Evolutionary conservation across 192 early-diverging fungal species (phyloP), one percentile per base, ranked within the genome.

Genomic region (Coemansia pectinata): DNA sequence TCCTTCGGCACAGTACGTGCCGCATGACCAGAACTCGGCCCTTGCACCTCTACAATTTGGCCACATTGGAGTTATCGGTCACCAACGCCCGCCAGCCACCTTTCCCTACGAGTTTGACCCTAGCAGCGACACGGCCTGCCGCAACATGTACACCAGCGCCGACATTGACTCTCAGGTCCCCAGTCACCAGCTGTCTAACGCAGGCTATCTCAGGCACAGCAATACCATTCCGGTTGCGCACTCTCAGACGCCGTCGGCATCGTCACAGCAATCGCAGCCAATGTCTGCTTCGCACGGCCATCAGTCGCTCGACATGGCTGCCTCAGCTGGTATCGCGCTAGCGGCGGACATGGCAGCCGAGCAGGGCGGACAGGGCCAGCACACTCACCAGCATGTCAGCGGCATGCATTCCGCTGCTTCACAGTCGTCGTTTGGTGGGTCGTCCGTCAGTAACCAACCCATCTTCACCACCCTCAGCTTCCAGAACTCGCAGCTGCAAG

Each of bases 71-170:
- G 81, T 77, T 19, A 77, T 83, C 52, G 71, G 81, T 34, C 69
- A 73, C 19, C 81, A 78, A 57, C 81, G 81, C 62, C 59, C 72
- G 4, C 14, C 69, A 34, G 57, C 66, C 25, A 36, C 71, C 12
- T 83, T 83, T 33, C 63, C 81, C 12, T 83, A 83, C 72, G 76
- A 83, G 3, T 83, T 83, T 67, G 80, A 77, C 44, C 72, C 80
- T 15, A 53, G 12, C 50, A 77, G 44, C 65, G 80, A 83, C 60
- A 63, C 38, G 36, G 72, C 62, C 63, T 83, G 81, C 64, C 81
- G 76, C 27, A 72, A 63, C 63, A 68, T 83, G 34, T 83, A 83
- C 36, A 4, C 72, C 10, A 36, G 68, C 19, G 58, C 59, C 63
- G 80, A 83, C 33, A 72, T 83, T 45, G 80, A 83, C 36, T 38